These are phyloP conservation scores for Mallotus nudiflorus DNA, from an alignment of 345 rosid species.

Conservation along the genomic window DNA sequence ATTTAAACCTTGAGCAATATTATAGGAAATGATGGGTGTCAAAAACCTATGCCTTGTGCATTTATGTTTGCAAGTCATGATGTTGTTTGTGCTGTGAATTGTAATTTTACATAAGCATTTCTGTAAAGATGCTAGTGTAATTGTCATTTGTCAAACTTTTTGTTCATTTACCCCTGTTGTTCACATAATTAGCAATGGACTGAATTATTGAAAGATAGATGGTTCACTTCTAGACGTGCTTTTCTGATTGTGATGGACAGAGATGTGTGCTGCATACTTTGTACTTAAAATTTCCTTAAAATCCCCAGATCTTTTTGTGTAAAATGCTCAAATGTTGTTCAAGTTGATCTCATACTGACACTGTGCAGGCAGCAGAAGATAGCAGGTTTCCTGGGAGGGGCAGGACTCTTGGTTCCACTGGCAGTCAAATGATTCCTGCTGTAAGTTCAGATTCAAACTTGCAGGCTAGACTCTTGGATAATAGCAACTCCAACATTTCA, in stretches of 20 bases:
- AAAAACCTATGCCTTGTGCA: background rate
- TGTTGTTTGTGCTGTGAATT: background rate
- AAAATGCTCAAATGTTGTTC: background rate
- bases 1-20: background rate
- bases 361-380: conserved; percentile 61
- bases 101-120: background rate
- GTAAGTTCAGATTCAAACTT: conserved; percentile 66
- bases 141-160: background rate
- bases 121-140: background rate
- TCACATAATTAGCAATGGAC: background rate
- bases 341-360: conserved; percentile 16
- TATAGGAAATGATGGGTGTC: background rate
- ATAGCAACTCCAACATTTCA: conserved; percentile 38
- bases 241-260: background rate
- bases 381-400: conserved; percentile 81
- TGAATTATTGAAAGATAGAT: background rate
- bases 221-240: background rate
- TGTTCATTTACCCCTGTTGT: background rate
- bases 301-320: background rate
- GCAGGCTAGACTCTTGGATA: conserved; percentile 78
- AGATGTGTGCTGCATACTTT: background rate
- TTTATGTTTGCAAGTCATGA: background rate
- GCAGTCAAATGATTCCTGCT: conserved; percentile 40
- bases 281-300: background rate
- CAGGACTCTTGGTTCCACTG: conserved; percentile 60